phyloP scores from a whole-genome alignment of 2,329 filamentous ascomycete species.

The Arthrocladium fulminans region DNA sequence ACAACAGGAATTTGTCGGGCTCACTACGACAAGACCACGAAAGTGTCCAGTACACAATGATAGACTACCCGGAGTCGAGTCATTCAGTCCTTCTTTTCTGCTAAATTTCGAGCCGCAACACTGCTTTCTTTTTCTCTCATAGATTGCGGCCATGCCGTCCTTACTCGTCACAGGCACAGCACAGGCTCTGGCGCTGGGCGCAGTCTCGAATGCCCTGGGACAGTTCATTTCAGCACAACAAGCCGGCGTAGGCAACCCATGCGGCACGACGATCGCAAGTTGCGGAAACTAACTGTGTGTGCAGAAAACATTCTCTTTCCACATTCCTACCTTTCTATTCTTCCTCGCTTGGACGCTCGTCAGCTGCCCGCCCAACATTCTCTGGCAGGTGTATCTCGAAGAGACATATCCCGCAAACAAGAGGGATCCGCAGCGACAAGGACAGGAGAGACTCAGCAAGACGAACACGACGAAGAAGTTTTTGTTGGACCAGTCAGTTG shows the following conservation, averaged over 20 bases:
- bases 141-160: slow-evolving; percentile 7
- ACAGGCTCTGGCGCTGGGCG: slow-evolving; percentile 57
- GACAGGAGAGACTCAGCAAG: slow-evolving; percentile 29
- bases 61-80: too few species aligned
- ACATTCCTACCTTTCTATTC: slow-evolving; percentile 61
- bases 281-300: background rate
- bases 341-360: slow-evolving; percentile 67
- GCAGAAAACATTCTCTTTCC: slow-evolving; percentile 46
- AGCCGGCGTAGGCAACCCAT: slow-evolving; percentile 41
- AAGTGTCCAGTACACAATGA: too few species aligned
- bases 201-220: slow-evolving; percentile 63
- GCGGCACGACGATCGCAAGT: background rate
- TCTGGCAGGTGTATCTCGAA: slow-evolving; percentile 79
- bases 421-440: slow-evolving; percentile 10
- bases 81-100: too few species aligned
- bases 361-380: slow-evolving; percentile 70
- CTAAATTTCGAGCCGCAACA: too few species aligned
- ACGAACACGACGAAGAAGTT: slow-evolving; percentile 50
- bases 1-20: too few species aligned
- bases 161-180: slow-evolving; percentile 50
- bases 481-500: slow-evolving; percentile 49
- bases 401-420: slow-evolving; percentile 50
- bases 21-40: too few species aligned
- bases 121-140: background rate
- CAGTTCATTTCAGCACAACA: slow-evolving; percentile 60